phyloP scores from a whole-genome alignment of 2,329 filamentous ascomycete genomes.

The Fonsecaea pedrosoi region DNA sequence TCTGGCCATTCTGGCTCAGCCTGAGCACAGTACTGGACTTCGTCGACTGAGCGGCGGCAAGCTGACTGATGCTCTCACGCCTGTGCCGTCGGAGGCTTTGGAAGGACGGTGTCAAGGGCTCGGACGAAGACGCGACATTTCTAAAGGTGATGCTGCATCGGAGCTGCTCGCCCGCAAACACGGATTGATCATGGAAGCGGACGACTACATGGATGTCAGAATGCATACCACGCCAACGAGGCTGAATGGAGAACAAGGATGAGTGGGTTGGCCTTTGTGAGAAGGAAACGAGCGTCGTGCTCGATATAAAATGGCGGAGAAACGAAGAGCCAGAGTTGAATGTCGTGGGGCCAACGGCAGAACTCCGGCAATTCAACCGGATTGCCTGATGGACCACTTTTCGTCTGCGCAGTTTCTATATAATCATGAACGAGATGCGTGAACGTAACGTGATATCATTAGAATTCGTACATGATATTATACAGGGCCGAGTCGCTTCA shows the following conservation, averaged over 20 bases:
- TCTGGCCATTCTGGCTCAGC: constrained; percentile 19
- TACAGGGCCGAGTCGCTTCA: constrained; percentile 16
- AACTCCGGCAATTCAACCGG: constrained; percentile 12
- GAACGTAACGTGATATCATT: no score
- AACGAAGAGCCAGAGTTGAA: constrained; percentile 7
- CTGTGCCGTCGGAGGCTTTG: constrained; percentile 39
- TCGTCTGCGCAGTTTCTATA: no score
- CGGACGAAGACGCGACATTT: constrained; percentile 70
- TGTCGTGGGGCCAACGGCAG: neutral
- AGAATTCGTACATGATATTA: no score
- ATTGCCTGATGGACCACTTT: neutral
- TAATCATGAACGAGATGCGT: no score
- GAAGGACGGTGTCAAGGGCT: constrained; percentile 43
- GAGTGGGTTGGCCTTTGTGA: neutral
- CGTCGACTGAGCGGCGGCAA: constrained; percentile 30
- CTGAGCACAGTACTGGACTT: constrained; percentile 6
- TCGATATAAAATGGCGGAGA: neutral
- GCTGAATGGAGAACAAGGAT: constrained; percentile 5
- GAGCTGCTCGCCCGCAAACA: constrained; percentile 95
- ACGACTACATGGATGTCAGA: constrained; percentile 94
- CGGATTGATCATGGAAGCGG: constrained; percentile 89
- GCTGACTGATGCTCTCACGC: constrained; percentile 37
- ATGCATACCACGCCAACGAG: constrained; percentile 47
- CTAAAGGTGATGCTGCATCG: constrained; percentile 96
- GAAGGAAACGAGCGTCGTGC: neutral